Conservation (phyloP, 768 basidiomycete genomes). For the Myochromella boudieri region DNA sequence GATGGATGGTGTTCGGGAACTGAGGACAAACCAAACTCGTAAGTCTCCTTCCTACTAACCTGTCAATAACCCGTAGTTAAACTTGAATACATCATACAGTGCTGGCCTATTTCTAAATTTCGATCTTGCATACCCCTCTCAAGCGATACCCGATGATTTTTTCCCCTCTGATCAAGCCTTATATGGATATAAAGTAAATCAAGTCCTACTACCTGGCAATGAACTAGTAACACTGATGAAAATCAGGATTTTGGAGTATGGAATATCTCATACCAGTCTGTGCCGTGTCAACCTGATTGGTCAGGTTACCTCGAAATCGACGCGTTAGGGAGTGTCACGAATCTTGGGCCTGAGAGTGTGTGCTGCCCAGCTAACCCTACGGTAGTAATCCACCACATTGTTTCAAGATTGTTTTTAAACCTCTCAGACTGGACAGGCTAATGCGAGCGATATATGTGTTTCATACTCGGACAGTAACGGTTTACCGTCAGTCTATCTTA, state of each 20-base stretch:
- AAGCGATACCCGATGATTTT: constrained; percentile 66
- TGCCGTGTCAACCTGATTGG: constrained; percentile 66
- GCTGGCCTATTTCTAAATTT: constrained; percentile 76
- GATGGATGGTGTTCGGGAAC: constrained; percentile 76
- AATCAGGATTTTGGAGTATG: constrained; percentile 82
- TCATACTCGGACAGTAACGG: constrained; percentile 71
- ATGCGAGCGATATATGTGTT: constrained; percentile 54
- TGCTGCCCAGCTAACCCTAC: constrained; percentile 76
- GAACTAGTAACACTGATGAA: background rate
- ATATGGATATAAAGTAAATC: constrained; percentile 55
- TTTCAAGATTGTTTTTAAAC: constrained; percentile 4
- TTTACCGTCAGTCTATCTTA: constrained; percentile 49
- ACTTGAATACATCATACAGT: constrained; percentile 34
- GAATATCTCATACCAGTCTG: constrained; percentile 72
- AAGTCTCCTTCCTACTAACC: constrained; percentile 25
- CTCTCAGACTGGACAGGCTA: constrained; percentile 28
- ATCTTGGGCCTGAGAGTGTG: constrained; percentile 50
- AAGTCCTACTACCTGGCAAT: background rate
- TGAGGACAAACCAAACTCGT: constrained; percentile 60
- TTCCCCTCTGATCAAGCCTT: constrained; percentile 69
- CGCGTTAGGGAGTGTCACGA: constrained; percentile 67
- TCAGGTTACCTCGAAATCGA: constrained; percentile 53
- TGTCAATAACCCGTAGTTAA: background rate
- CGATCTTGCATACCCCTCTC: constrained; percentile 78
- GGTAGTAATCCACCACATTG: constrained; percentile 34